Evolutionary conservation across 2,329 filamentous ascomycete species (phyloP), one percentile per base, ranked within the genome.

Genomic region (Pyrenophora graminea): DNA sequence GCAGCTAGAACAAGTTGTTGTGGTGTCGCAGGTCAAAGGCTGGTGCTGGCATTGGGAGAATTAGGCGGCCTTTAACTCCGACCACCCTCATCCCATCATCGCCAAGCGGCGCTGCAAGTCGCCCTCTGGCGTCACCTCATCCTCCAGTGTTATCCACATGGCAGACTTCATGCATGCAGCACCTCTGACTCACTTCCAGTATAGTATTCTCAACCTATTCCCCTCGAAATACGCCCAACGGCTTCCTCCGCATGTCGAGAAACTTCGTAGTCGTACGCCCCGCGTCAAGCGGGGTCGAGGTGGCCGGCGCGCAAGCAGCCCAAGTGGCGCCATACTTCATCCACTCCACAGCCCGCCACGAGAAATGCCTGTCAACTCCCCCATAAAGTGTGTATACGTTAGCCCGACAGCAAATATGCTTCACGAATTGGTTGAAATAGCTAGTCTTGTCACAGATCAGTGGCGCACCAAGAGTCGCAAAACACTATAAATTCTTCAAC

Each of bases 51-150:
- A 33, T 30, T 49, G 40, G 47, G 48, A 60, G 52, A 49, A 48
- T 56, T 51, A 54, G 47, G 51, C 53, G 41, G 51, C 41, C 46
- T 53, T 64, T 56, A 61, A 63, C 52, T 63, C 59, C 59, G 56
- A 55, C 46, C 32, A 53, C 30, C 21, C 38, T 49, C 43, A 48
- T 21, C 36, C 36, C 30, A 53, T 45, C 23, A 36, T 38, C 30
- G 54, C 54, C 54, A 56, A 56, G 54, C 19, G 18, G 34, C 31
- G 39, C 40, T 48, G 30, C 30, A 40, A 31, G 25, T 21, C 44
- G 53, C 38, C 33, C 42, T 37, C 45, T n/a, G 25, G 13, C 53
- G 52, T 30, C 50, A 40, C 32, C 17, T 53, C 45, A 55, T 36
- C 6, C 40, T 41, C 41, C 37, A 31, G 33, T 38, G 40, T 39